Percentiles rank a stretch among this genome's conserved stretches.
These are phyloP conservation scores for Pistacia atlantica DNA, from an alignment of 345 rosid genomes.

Conservation along the genomic window DNA sequence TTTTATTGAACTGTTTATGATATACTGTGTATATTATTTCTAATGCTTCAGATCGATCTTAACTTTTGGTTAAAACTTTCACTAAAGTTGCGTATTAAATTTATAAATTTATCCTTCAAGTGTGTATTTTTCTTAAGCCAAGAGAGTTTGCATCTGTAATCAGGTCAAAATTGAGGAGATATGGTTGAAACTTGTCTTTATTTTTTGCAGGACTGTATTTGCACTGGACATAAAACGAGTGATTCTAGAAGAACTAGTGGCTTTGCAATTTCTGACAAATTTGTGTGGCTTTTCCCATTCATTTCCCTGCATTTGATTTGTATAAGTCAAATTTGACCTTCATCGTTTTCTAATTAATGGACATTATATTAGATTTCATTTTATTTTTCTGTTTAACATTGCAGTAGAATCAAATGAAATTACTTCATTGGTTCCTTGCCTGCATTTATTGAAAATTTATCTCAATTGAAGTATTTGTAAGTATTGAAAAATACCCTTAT, in stretches of 20 bases:
- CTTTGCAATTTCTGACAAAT: slow-evolving; percentile 18
- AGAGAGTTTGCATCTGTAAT: not conserved
- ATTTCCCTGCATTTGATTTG: not conserved
- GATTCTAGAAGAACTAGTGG: slow-evolving; percentile 24
- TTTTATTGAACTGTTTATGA: no score
- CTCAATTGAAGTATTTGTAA: no score
- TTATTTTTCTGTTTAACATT: not conserved
- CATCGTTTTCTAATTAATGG: not conserved
- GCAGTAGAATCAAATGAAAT: slow-evolving; percentile 39
- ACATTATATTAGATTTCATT: no score
- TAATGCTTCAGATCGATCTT: no score
- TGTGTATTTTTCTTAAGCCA: not conserved
- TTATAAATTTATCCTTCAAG: no score
- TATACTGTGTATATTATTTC: no score
- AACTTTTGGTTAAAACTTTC: no score
- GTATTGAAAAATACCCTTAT: no score
- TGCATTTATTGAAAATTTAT: no score
- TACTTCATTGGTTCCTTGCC: slow-evolving; percentile 23
- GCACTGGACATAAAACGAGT: slow-evolving; percentile 22
- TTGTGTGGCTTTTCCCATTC: slow-evolving; percentile 14
- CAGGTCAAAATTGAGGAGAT: not conserved
- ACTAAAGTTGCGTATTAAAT: no score
- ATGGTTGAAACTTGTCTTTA: not conserved
- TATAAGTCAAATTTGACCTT: no score
- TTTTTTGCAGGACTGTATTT: slow-evolving; percentile 23